Evolutionary conservation across 306 rosid species (phyloP).

Genomic region (Luffa acutangula): DNA sequence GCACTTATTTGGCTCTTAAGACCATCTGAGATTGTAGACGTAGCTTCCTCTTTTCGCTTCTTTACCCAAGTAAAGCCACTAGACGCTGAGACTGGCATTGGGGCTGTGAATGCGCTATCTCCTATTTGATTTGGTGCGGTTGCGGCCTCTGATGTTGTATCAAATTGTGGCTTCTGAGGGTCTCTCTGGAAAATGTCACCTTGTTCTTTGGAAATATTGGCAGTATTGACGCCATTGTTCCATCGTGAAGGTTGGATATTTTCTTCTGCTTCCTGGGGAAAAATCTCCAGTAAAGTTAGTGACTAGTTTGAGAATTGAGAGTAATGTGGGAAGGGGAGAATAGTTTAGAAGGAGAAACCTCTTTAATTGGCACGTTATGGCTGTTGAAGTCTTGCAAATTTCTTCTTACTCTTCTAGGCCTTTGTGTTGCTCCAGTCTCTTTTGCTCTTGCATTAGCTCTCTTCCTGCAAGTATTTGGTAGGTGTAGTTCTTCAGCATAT

Average conservation of each 20-base stretch:
- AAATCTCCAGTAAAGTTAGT: not conserved
- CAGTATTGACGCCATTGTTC: constrained; percentile 22
- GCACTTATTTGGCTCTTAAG: constrained; percentile 80
- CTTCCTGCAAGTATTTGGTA: constrained; percentile 33
- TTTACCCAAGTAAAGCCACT: constrained; percentile 63
- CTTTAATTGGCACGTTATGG: constrained; percentile 28
- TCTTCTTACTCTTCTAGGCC: constrained; percentile 40
- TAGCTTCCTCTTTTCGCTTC: constrained; percentile 43
- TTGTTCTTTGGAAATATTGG: constrained; percentile 21
- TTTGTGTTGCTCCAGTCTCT: constrained; percentile 45
- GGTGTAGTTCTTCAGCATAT: not conserved
- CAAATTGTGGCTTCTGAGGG: constrained; percentile 24
- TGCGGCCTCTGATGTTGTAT: constrained; percentile 38
- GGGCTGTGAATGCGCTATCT: constrained; percentile 38
- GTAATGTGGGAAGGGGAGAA: constrained; percentile 4
- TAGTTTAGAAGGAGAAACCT: constrained; percentile 29
- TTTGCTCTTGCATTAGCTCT: constrained; percentile 33
- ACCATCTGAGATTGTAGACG: constrained; percentile 72
- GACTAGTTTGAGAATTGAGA: not conserved
- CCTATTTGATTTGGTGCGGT: constrained; percentile 18
- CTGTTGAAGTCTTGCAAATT: constrained; percentile 33
- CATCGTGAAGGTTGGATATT: constrained; percentile 14
- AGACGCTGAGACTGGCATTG: constrained; percentile 38
- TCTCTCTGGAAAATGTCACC: constrained; percentile 27
- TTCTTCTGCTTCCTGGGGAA: constrained; percentile 28